Evolutionary conservation across 306 rosid species (phyloP).

Genomic region (Ochetophila trinervis): DNA sequence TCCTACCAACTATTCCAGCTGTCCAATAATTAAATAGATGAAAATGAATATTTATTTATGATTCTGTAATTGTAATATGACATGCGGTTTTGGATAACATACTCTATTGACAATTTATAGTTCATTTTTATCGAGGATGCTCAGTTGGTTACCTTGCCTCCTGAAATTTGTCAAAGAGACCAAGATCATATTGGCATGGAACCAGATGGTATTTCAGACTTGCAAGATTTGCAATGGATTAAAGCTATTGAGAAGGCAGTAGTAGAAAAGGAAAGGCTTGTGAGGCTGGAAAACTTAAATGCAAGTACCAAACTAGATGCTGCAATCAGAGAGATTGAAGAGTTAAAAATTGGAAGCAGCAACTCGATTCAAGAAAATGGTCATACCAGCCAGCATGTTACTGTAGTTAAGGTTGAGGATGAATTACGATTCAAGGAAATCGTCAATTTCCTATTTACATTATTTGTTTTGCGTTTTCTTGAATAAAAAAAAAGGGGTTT

Average conservation of each 20-base stretch:
- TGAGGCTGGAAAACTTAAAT: constrained; percentile 35
- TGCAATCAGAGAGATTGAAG: constrained; percentile 57
- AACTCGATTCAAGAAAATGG: constrained; percentile 29
- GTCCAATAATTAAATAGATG: too few species aligned
- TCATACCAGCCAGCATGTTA: constrained; percentile 36
- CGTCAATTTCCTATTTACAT: background rate
- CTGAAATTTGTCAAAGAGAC: constrained; percentile 37
- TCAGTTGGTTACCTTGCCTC: constrained; percentile 25
- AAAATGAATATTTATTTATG: too few species aligned
- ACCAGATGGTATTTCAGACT: constrained; percentile 46
- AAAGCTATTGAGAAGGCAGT: constrained; percentile 56
- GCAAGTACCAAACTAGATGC: constrained; percentile 40
- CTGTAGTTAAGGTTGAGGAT: constrained; percentile 37
- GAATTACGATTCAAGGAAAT: constrained; percentile 31
- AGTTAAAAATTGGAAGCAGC: constrained; percentile 38
- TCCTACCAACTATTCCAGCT: too few species aligned
- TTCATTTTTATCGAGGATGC: constrained; percentile 46
- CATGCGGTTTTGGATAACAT: constrained; percentile 2
- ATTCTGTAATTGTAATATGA: background rate
- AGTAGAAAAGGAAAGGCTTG: constrained; percentile 33
- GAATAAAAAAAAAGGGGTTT: too few species aligned
- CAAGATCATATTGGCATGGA: constrained; percentile 33
- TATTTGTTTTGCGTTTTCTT: background rate
- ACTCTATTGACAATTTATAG: background rate
- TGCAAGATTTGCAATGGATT: constrained; percentile 68